A percentile compares a stretch with the other conserved stretches of the same genome.
phyloP scores from a whole-genome alignment of 768 basidiomycete species.

The Solioccasus polychromus region DNA sequence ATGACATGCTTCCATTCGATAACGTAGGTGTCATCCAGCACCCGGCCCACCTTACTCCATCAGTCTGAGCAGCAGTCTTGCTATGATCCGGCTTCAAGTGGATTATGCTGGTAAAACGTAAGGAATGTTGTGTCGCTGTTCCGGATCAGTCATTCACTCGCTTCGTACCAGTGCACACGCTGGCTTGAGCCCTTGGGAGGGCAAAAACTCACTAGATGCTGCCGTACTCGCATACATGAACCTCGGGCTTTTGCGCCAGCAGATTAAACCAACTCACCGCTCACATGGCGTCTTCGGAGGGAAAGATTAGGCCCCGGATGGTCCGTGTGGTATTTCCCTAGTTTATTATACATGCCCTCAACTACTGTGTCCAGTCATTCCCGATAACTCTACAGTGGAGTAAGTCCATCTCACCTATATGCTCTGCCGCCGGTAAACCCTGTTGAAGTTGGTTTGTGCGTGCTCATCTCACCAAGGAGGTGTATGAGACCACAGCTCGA shows the following conservation, averaged over 20 bases:
- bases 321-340: constrained; percentile 37
- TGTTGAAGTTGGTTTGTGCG: constrained; percentile 70
- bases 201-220: constrained; percentile 79
- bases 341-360: background rate
- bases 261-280: constrained; percentile 72
- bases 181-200: constrained; percentile 81
- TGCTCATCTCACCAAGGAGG: constrained; percentile 63
- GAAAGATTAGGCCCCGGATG: constrained; percentile 69
- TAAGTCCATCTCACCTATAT: constrained; percentile 32
- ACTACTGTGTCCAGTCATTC: constrained; percentile 57
- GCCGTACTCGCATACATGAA: constrained; percentile 83
- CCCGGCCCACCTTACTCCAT: constrained; percentile 71
- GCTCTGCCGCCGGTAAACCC: too few species aligned
- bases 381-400: constrained; percentile 77
- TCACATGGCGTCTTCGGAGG: constrained; percentile 80
- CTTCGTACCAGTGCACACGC: constrained; percentile 67
- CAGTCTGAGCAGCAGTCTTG: constrained; percentile 62
- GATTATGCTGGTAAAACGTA: constrained; percentile 77
- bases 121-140: constrained; percentile 8
- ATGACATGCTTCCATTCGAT: background rate
- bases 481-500: constrained; percentile 53
- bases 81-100: constrained; percentile 55
- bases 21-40: constrained; percentile 73
- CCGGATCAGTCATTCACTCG: background rate
- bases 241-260: constrained; percentile 78